phyloP scores from a whole-genome alignment of 352 stramenopile genomes.

The Globisporangium spinosum region DNA sequence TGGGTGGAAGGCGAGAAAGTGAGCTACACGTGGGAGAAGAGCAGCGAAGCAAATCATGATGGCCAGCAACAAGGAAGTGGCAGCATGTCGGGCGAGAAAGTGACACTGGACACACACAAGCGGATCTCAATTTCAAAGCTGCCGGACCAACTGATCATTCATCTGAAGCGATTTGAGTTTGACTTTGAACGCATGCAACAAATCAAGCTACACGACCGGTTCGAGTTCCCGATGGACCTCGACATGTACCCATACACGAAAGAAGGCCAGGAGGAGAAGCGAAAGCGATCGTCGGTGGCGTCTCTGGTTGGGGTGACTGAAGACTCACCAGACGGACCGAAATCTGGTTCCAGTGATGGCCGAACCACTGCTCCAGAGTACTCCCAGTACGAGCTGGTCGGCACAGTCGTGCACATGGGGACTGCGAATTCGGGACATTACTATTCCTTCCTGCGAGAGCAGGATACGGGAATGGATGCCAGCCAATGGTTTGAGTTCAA shows the following conservation, averaged over 20 bases:
- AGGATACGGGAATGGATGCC: slow-evolving; percentile 30
- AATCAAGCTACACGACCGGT: slow-evolving; percentile 92
- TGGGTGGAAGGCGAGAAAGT: slow-evolving; percentile 90
- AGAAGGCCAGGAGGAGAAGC: slow-evolving; percentile 72
- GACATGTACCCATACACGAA: slow-evolving; percentile 91
- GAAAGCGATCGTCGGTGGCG: slow-evolving; percentile 31
- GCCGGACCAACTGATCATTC: slow-evolving; percentile 89
- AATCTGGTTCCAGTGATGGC: slow-evolving; percentile 26
- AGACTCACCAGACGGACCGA: slow-evolving; percentile 8
- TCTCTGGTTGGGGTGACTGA: slow-evolving; percentile 3
- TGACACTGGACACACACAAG: slow-evolving; percentile 89
- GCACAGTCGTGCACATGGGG: slow-evolving; percentile 88
- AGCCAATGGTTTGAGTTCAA: slow-evolving; percentile 87
- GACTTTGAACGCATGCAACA: slow-evolving; percentile 93
- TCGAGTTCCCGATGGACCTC: slow-evolving; percentile 90
- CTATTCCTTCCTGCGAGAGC: slow-evolving; percentile 85
- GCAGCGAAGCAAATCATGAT: slow-evolving; percentile 24
- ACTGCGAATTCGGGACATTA: slow-evolving; percentile 88
- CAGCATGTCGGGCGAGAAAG: slow-evolving; percentile 43
- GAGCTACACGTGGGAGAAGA: slow-evolving; percentile 88
- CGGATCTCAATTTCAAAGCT: slow-evolving; percentile 87
- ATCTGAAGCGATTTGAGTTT: slow-evolving; percentile 95
- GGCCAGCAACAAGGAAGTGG: slow-evolving; percentile 17
- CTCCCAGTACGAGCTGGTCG: slow-evolving; percentile 83
- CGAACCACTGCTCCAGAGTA: slow-evolving; percentile 57